Percentiles rank a stretch among this genome's conserved stretches.
These are phyloP conservation scores for Spencermartinsiella europaea DNA, from an alignment of 805 yeast genomes.

Conservation along the genomic window DNA sequence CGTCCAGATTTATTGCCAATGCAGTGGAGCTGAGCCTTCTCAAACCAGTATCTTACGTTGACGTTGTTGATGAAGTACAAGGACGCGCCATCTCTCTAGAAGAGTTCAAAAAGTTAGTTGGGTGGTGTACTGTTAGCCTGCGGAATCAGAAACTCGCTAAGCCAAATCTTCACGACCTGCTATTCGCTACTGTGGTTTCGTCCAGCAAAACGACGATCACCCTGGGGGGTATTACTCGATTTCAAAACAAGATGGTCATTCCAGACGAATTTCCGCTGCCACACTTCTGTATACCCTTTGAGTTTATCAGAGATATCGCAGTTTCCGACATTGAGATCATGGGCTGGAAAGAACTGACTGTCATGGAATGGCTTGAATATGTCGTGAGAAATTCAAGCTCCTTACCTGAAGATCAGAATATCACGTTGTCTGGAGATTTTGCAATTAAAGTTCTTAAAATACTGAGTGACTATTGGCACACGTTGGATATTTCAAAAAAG, in stretches of 20 bases:
- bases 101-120: conserved; percentile 22
- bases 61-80: conserved; percentile 29
- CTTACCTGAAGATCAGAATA: conserved; percentile 16
- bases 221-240: conserved; percentile 23
- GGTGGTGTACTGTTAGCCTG: conserved; percentile 25
- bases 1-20: conserved; percentile 26
- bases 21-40: conserved; percentile 24
- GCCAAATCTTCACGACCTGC: conserved; percentile 15
- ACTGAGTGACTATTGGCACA: conserved; percentile 25
- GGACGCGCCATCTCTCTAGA: conserved; percentile 23
- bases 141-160: conserved; percentile 11
- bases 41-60: conserved; percentile 20
- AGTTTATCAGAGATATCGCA: conserved; percentile 17
- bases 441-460: conserved; percentile 24
- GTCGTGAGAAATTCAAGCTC: conserved; percentile 8
- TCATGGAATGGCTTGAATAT: conserved; percentile 23
- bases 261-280: conserved; percentile 31
- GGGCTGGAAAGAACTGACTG: conserved; percentile 26
- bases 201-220: conserved; percentile 18
- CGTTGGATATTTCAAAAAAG: conserved; percentile 7
- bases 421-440: conserved; percentile 23
- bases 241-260: conserved; percentile 22
- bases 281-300: conserved; percentile 27
- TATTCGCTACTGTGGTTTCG: conserved; percentile 24
- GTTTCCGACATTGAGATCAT: conserved; percentile 19